These are phyloP conservation scores for Diaporthe batatas DNA, from an alignment of 2,329 filamentous ascomycete genomes.

Conservation along the genomic window DNA sequence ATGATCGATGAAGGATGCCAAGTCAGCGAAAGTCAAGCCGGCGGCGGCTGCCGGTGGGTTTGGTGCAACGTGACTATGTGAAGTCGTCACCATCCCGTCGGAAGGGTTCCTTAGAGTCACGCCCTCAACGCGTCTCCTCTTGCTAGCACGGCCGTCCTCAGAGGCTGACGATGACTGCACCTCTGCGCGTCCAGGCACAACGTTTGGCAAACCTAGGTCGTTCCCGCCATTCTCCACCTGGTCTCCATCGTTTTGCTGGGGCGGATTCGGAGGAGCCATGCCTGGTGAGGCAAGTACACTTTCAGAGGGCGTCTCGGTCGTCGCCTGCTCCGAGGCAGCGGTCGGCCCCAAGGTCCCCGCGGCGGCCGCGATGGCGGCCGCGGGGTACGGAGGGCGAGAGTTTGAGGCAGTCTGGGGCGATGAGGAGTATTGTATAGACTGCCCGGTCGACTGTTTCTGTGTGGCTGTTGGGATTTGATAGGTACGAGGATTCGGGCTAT, in stretches of 20 bases:
- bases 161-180: not conserved
- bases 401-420: not conserved
- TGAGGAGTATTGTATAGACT: not conserved
- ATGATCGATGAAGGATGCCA: constrained; percentile 19
- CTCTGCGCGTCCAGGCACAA: not conserved
- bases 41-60: not conserved
- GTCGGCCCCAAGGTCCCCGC: not conserved
- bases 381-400: not conserved
- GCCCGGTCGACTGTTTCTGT: constrained; percentile 18
- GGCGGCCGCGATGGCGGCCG: not conserved
- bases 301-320: not conserved
- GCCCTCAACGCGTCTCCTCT: constrained; percentile 40
- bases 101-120: constrained; percentile 17
- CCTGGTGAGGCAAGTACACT: constrained; percentile 1
- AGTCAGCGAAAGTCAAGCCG: not conserved
- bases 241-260: not conserved
- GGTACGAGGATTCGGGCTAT: constrained; percentile 51
- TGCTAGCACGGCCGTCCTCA: constrained; percentile 19
- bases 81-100: constrained; percentile 40
- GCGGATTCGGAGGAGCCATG: constrained; percentile 36
- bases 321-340: constrained; percentile 7
- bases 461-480: constrained; percentile 46
- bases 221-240: not conserved
- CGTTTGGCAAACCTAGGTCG: not conserved
- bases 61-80: not conserved